Conservation (phyloP, 1,139 yeast species). For the Yamadazyma diospyri region DNA sequence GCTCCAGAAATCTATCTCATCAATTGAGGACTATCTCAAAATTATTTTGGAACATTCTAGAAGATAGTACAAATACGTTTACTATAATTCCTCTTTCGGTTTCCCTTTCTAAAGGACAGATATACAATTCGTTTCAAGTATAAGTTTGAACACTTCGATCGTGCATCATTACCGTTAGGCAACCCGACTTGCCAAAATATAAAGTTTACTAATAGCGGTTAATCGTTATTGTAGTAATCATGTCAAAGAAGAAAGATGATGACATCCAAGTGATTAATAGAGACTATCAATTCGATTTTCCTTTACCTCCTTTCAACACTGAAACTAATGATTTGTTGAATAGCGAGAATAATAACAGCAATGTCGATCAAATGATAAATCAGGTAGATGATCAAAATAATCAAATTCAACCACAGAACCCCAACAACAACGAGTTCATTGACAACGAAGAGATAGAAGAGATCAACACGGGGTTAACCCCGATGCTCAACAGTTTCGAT, state of each 20-base stretch:
- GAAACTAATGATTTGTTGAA: background rate
- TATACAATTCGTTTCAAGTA: too few species aligned
- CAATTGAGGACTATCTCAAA: too few species aligned
- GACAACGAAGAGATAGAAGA: conserved; percentile 3
- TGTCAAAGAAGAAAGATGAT: conserved; percentile 18
- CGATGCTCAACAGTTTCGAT: conserved; percentile 4
- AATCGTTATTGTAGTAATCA: too few species aligned
- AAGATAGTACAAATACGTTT: too few species aligned
- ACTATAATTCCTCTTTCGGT: too few species aligned
- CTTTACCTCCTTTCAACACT: conserved; percentile 7
- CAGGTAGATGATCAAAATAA: conserved; percentile 2
- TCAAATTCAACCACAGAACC: background rate
- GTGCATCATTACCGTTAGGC: too few species aligned
- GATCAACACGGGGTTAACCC: conserved; percentile 5
- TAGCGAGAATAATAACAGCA: background rate
- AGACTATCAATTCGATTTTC: conserved; percentile 15
- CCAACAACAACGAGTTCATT: background rate
- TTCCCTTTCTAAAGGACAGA: too few species aligned
- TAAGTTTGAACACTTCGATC: too few species aligned
- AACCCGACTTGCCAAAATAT: too few species aligned
- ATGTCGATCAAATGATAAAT: background rate
- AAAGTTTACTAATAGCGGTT: too few species aligned
- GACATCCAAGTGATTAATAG: conserved; percentile 37
- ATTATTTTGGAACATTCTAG: too few species aligned
- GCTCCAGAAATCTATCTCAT: too few species aligned